Evolutionary conservation across 257 asterid species (phyloP).

Genomic region (Nicotiana benthamiana): DNA sequence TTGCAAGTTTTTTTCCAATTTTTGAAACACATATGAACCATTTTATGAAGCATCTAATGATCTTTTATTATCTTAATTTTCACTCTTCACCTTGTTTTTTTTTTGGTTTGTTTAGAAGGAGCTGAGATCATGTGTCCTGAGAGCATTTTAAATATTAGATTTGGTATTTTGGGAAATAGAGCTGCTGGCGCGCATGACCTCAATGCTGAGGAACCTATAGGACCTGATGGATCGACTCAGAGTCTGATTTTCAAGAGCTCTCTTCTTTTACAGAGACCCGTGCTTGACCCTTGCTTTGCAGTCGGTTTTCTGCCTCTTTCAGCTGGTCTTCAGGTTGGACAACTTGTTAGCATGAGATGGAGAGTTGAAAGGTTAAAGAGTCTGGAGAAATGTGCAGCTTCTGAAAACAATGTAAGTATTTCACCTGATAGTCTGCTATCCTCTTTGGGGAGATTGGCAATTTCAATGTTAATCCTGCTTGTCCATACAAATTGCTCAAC

Average conservation of each 20-base stretch:
- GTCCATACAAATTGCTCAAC: neutral
- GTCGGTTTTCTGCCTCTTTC: conserved; percentile 96
- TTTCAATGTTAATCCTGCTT: neutral
- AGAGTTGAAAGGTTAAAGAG: conserved; percentile 84
- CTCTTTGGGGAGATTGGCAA: neutral
- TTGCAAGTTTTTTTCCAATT: neutral
- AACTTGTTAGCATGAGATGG: conserved; percentile 92
- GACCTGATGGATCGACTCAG: conserved; percentile 30
- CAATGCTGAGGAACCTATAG: conserved; percentile 35
- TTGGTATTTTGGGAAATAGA: conserved; percentile 69
- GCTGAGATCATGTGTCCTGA: conserved; percentile 33
- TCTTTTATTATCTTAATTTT: neutral
- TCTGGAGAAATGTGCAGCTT: conserved; percentile 27
- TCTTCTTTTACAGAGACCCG: conserved; percentile 74
- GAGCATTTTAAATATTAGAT: conserved; percentile 65
- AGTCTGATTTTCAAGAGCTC: conserved; percentile 68
- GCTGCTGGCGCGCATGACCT: conserved; percentile 79
- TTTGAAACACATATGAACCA: neutral
- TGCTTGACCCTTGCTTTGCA: conserved; percentile 91
- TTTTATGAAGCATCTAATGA: neutral
- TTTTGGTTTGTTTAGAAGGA: conserved; percentile 42
- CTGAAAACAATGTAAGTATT: conserved; percentile 49
- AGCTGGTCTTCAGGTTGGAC: conserved; percentile 87
- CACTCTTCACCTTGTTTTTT: neutral
- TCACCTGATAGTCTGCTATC: neutral